Conservation (phyloP, 768 basidiomycete genomes). For the Suillus brevipes region DNA sequence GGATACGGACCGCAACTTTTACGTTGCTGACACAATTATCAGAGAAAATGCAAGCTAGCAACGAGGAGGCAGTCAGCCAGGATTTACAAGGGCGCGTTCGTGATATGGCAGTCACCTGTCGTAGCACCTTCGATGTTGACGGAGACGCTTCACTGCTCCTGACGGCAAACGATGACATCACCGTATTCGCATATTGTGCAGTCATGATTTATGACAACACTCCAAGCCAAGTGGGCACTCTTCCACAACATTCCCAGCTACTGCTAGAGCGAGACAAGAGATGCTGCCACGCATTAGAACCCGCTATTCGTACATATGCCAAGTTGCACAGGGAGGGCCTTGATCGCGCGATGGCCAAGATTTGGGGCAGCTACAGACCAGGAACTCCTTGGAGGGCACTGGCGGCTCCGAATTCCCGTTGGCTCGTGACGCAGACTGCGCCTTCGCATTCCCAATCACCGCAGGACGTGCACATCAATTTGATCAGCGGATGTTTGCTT, state of each 20-base stretch:
- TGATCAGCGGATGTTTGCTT: slow-evolving; percentile 28
- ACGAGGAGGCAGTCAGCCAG: slow-evolving; percentile 9
- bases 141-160: slow-evolving; percentile 16
- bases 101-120: slow-evolving; percentile 41
- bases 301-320: slow-evolving; percentile 6
- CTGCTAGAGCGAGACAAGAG: slow-evolving; percentile 34
- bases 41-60: slow-evolving; percentile 18
- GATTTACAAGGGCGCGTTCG: slow-evolving; percentile 28
- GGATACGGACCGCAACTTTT: slow-evolving; percentile 32
- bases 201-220: slow-evolving; percentile 30
- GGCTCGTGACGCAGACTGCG: slow-evolving; percentile 24
- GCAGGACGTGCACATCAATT: slow-evolving; percentile 24
- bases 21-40: slow-evolving; percentile 40
- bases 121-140: slow-evolving; percentile 34
- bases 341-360: slow-evolving; percentile 17
- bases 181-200: slow-evolving; percentile 21
- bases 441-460: slow-evolving; percentile 10
- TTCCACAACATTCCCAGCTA: slow-evolving; percentile 12
- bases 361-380: slow-evolving; percentile 29
- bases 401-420: slow-evolving; percentile 17
- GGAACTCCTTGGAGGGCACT: slow-evolving; percentile 22
- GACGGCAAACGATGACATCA: slow-evolving; percentile 24
- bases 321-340: slow-evolving; percentile 14
- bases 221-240: slow-evolving; percentile 12
- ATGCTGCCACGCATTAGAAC: slow-evolving; percentile 27